A percentile compares a stretch with the other conserved stretches of the same genome.
These are phyloP conservation scores for Fusarium subglutinans DNA, from an alignment of 2,329 filamentous ascomycete species.

Conservation along the genomic window DNA sequence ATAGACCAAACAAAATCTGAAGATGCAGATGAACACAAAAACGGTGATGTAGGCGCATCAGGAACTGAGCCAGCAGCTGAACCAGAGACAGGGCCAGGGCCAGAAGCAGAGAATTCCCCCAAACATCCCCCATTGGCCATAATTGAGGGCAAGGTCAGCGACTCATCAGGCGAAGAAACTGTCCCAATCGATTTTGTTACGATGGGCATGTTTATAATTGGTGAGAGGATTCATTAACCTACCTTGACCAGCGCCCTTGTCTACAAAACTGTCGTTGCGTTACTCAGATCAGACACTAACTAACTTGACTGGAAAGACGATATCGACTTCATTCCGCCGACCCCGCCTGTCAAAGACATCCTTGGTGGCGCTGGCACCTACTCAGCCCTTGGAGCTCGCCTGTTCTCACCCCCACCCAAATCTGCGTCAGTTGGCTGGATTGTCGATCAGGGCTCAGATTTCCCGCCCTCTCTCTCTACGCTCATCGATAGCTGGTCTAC, in stretches of 20 bases:
- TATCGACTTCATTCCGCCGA: constrained; percentile 83
- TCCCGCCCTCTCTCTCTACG: constrained; percentile 71
- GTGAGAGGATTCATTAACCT: constrained; percentile 52
- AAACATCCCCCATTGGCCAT: not conserved
- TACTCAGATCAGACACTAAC: constrained; percentile 11
- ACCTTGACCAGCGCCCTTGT: not conserved
- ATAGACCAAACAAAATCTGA: constrained; percentile 1
- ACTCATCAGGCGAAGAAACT: not conserved
- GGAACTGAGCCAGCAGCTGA: not conserved
- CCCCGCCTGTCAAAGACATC: constrained; percentile 74
- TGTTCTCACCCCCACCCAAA: constrained; percentile 77
- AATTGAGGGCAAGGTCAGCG: not conserved
- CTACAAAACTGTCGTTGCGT: not conserved
- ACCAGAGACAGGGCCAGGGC: not conserved
- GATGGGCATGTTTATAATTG: constrained; percentile 78
- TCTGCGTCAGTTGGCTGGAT: constrained; percentile 86
- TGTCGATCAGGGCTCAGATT: constrained; percentile 88
- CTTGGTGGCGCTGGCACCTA: constrained; percentile 92
- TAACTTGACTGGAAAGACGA: constrained; percentile 72
- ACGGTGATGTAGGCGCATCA: not conserved
- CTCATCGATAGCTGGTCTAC: constrained; percentile 81
- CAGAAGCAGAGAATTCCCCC: constrained; percentile 1
- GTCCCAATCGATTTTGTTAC: constrained; percentile 69
- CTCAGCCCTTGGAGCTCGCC: constrained; percentile 85
- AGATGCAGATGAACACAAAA: not conserved